Conservation (phyloP, 495 filamentous ascomycete species). For the Aspergillus ellipticus region DNA sequence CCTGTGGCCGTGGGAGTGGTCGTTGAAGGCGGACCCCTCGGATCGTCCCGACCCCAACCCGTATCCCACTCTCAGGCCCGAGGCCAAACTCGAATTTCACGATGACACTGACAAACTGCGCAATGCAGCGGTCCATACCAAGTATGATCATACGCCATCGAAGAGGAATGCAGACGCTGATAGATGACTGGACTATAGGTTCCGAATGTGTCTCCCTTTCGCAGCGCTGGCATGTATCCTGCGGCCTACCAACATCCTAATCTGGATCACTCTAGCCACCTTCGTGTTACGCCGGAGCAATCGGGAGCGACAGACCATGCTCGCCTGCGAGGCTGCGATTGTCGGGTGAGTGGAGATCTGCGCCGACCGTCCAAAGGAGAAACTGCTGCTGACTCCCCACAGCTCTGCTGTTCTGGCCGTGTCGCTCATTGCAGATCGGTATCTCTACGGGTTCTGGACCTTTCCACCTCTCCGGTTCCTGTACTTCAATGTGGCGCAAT, state of each 20-base stretch:
- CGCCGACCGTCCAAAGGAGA: background rate
- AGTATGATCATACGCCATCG: conserved; percentile 5
- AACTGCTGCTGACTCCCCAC: conserved; percentile 12
- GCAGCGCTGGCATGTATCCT: conserved; percentile 83
- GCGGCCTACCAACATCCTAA: conserved; percentile 82
- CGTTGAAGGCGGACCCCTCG: too few species aligned
- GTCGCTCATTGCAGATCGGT: conserved; percentile 66
- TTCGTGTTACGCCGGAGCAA: conserved; percentile 42
- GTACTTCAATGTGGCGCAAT: conserved; percentile 86
- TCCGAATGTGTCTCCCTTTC: conserved; percentile 67
- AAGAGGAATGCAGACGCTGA: background rate
- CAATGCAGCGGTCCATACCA: background rate
- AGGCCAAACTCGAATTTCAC: background rate
- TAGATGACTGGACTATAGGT: conserved; percentile 16
- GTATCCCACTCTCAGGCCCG: background rate
- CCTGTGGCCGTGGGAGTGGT: conserved; percentile 83
- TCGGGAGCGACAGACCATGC: conserved; percentile 43
- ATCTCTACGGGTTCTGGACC: conserved; percentile 84
- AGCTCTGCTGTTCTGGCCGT: conserved; percentile 55
- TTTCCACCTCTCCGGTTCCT: conserved; percentile 88
- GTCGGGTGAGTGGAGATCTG: conserved; percentile 56
- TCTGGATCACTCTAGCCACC: conserved; percentile 65
- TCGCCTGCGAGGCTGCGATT: conserved; percentile 58
- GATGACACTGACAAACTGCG: too few species aligned
- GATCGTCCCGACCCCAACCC: too few species aligned